Conservation (phyloP, 352 stramenopile species). For the Phytophthora melonis region DNA sequence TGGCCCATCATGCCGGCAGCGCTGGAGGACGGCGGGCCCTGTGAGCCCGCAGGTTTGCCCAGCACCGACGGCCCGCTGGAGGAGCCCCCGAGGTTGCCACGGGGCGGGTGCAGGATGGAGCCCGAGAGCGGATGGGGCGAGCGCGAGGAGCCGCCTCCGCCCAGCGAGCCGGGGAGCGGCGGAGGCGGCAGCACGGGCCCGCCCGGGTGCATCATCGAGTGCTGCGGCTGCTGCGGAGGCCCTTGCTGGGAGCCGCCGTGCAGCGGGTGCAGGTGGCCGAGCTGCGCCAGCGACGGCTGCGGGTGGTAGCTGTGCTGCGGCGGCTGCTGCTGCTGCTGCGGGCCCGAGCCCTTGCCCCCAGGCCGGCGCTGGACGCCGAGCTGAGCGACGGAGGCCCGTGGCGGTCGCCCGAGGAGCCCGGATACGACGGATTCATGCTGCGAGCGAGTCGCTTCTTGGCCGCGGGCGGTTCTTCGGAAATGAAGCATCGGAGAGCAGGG, state of each 20-base stretch:
- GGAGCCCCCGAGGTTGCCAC: constrained; percentile 46
- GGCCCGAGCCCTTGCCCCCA: constrained; percentile 48
- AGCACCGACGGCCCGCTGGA: constrained; percentile 54
- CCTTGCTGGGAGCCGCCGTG: constrained; percentile 61
- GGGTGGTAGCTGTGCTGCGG: constrained; percentile 69
- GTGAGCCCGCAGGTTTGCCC: constrained; percentile 52
- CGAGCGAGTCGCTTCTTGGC: constrained; percentile 15
- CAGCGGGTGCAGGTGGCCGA: constrained; percentile 75
- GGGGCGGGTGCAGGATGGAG: constrained; percentile 78
- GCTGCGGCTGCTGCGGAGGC: constrained; percentile 29
- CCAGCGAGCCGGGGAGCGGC: constrained; percentile 65
- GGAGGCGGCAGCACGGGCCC: constrained; percentile 71
- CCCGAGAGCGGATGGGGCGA: constrained; percentile 74
- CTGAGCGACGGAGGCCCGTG: constrained; percentile 61
- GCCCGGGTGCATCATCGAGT: constrained; percentile 65
- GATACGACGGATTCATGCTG: constrained; percentile 84
- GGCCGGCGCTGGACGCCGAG: constrained; percentile 32
- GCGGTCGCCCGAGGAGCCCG: constrained; percentile 71
- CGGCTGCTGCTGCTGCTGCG: constrained; percentile 24
- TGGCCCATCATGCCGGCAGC: constrained; percentile 59
- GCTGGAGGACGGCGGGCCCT: constrained; percentile 33
- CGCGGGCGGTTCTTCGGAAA: constrained; percentile 33
- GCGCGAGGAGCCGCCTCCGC: constrained; percentile 52
- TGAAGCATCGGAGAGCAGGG: not conserved
- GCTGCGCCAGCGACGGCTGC: constrained; percentile 72